phyloP scores from a whole-genome alignment of 169 alveolate genomes.

The Plasmodium vivax region DNA sequence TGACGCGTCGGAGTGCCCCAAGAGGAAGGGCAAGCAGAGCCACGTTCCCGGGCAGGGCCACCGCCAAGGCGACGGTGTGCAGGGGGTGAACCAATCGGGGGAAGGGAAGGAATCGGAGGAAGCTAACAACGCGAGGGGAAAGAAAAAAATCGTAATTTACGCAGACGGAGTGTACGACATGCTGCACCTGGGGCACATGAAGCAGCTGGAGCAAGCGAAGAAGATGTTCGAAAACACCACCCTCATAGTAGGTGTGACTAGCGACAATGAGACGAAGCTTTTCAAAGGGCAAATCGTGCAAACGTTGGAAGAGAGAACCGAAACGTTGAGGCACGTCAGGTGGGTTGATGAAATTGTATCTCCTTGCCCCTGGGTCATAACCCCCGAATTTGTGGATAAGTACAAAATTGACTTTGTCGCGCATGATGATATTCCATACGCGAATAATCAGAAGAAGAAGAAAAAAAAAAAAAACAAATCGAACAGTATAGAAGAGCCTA shows the following conservation, averaged over 20 bases:
- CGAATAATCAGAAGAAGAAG: slow-evolving; percentile 80
- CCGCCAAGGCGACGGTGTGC: background rate
- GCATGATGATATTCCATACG: slow-evolving; percentile 92
- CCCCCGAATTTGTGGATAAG: slow-evolving; percentile 89
- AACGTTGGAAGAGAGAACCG: slow-evolving; percentile 93
- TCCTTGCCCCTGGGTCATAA: slow-evolving; percentile 95
- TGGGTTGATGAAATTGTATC: slow-evolving; percentile 98
- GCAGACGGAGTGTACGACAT: slow-evolving; percentile 96
- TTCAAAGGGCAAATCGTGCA: slow-evolving; percentile 95
- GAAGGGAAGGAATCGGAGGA: background rate
- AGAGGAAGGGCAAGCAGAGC: background rate
- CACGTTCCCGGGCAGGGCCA: background rate
- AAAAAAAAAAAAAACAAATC: slow-evolving; percentile 57
- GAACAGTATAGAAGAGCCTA: slow-evolving; percentile 72
- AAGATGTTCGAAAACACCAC: slow-evolving; percentile 91
- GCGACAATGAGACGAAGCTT: slow-evolving; percentile 94
- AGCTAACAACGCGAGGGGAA: background rate
- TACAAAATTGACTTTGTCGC: slow-evolving; percentile 93
- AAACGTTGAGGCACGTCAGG: slow-evolving; percentile 93
- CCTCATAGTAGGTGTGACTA: slow-evolving; percentile 96
- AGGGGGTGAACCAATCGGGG: background rate
- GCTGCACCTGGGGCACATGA: slow-evolving; percentile 97
- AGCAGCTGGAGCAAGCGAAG: slow-evolving; percentile 96
- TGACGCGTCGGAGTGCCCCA: background rate
- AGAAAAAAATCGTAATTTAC: slow-evolving; percentile 76